A percentile compares a stretch with the other conserved stretches of the same genome.
Conservation (phyloP, 345 rosid genomes). For the Brassica napus region DNA sequence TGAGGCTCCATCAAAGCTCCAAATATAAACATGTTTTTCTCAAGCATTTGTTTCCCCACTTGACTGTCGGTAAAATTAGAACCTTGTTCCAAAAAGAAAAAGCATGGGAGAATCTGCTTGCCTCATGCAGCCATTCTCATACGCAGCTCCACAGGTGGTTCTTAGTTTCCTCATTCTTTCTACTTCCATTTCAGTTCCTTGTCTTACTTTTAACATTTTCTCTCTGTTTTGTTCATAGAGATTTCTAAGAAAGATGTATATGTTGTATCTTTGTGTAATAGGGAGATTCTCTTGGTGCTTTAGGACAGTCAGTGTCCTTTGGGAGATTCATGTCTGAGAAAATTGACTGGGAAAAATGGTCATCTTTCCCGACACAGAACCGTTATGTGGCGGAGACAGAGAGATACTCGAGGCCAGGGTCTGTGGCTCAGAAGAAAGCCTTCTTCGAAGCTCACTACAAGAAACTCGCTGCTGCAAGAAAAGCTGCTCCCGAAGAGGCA, state of each 20-base stretch:
- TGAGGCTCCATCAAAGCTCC: conserved; percentile 59
- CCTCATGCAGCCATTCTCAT: conserved; percentile 87
- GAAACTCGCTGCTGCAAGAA: conserved; percentile 75
- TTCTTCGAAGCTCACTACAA: conserved; percentile 88
- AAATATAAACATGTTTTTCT: conserved; percentile 61
- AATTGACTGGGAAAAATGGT: conserved; percentile 94
- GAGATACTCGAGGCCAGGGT: conserved; percentile 72
- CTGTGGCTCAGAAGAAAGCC: conserved; percentile 87
- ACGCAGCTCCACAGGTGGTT: conserved; percentile 66
- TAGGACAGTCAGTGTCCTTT: conserved; percentile 84
- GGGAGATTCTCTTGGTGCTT: conserved; percentile 59
- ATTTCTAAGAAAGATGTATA: neutral
- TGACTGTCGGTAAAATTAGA: conserved; percentile 11
- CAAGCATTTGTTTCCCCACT: conserved; percentile 70
- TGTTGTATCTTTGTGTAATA: conserved; percentile 18
- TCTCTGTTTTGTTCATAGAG: conserved; percentile 15
- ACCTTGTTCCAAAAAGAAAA: neutral
- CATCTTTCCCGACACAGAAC: conserved; percentile 64
- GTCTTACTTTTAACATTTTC: neutral
- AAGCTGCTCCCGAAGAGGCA: conserved; percentile 61
- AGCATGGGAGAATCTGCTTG: conserved; percentile 82
- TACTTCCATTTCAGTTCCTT: neutral
- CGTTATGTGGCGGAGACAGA: conserved; percentile 79
- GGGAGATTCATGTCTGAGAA: conserved; percentile 90
- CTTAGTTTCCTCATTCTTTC: neutral